Conservation (phyloP, 805 yeast species). For the Huiozyma sinensis region DNA sequence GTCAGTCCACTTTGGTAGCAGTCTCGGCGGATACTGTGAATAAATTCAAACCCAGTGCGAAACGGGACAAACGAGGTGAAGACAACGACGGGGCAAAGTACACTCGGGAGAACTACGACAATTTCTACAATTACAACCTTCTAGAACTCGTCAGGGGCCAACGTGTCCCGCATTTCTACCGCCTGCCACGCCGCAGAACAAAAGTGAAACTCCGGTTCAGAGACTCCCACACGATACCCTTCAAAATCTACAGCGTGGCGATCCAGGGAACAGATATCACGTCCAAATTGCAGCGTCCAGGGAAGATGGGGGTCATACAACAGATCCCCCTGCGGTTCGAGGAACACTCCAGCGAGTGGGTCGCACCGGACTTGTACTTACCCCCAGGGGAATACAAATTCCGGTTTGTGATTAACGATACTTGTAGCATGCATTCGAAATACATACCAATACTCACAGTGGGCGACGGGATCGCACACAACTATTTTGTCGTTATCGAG, state of each 20-base stretch:
- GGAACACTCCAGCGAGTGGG: conserved; percentile 26
- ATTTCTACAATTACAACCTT: neutral
- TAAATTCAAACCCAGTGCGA: too few species aligned
- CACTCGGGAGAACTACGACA: neutral
- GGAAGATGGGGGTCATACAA: too few species aligned
- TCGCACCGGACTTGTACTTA: conserved; percentile 33
- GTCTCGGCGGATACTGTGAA: too few species aligned
- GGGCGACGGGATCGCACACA: too few species aligned
- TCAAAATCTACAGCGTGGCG: too few species aligned
- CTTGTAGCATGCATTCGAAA: conserved; percentile 28
- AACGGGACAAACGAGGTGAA: too few species aligned
- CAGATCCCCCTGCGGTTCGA: conserved; percentile 11
- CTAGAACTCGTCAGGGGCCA: neutral
- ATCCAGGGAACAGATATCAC: too few species aligned
- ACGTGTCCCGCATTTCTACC: neutral
- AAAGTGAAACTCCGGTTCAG: neutral
- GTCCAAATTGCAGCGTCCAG: too few species aligned
- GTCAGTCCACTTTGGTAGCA: too few species aligned
- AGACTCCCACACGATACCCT: neutral
- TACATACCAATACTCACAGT: conserved; percentile 45
- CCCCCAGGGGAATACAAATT: conserved; percentile 46
- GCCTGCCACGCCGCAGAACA: too few species aligned
- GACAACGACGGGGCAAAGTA: too few species aligned
- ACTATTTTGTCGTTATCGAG: too few species aligned
- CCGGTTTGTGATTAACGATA: conserved; percentile 34